Evolutionary conservation across 257 asterid genomes (phyloP).

Genomic region (Plectranthus barbatus): DNA sequence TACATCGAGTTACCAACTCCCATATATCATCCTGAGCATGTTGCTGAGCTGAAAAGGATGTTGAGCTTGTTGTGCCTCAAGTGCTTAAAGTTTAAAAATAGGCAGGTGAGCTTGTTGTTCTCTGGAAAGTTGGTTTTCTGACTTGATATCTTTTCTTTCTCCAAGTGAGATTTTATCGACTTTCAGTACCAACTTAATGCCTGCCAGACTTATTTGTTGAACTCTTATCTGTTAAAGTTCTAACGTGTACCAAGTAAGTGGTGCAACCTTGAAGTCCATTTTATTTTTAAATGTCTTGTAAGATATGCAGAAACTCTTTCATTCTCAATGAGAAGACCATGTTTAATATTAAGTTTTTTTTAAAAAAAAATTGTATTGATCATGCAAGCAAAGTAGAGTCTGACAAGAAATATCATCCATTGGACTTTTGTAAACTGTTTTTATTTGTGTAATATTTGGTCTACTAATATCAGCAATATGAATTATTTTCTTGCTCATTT

Average conservation of each 20-base stretch:
- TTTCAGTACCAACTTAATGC: no score
- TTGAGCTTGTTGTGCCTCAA: constrained; percentile 72
- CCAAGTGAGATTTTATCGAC: not conserved
- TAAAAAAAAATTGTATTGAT: not conserved
- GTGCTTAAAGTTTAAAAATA: constrained; percentile 66
- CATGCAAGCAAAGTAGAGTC: not conserved
- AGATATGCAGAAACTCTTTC: not conserved
- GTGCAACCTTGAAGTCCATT: not conserved
- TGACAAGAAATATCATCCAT: not conserved
- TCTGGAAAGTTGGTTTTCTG: not conserved
- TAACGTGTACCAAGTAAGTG: not conserved
- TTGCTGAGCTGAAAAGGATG: constrained; percentile 62
- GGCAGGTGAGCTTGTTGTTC: constrained; percentile 46
- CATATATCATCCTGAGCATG: constrained; percentile 91
- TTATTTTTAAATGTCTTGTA: not conserved
- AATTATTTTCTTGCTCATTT: constrained; percentile 16
- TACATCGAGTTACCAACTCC: constrained; percentile 87
- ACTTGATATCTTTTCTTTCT: not conserved
- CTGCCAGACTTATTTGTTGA: constrained; percentile 2
- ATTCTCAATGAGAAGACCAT: not conserved
- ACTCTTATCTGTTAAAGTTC: not conserved
- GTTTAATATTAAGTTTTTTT: no score
- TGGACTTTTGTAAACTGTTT: not conserved
- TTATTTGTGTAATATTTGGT: constrained; percentile 10
- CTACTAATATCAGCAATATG: not conserved